phyloP scores from a whole-genome alignment of 2,329 filamentous ascomycete genomes.

The Pseudogymnoascus sp. region DNA sequence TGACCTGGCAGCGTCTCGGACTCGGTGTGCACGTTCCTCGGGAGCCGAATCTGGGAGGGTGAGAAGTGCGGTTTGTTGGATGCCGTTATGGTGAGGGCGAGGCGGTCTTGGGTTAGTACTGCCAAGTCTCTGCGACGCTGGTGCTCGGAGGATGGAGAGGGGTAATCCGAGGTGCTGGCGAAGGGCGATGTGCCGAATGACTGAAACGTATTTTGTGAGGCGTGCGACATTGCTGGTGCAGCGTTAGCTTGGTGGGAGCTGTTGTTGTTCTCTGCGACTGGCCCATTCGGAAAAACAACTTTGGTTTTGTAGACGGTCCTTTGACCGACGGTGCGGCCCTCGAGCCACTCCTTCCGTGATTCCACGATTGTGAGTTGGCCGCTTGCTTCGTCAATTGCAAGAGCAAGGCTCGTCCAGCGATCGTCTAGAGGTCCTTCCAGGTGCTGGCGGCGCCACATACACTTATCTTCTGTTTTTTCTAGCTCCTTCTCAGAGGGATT shows the following conservation, averaged over 20 bases:
- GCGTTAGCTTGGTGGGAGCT: background rate
- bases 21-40: conserved; percentile 39
- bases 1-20: conserved; percentile 27
- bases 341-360: conserved; percentile 58
- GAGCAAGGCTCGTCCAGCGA: conserved; percentile 59
- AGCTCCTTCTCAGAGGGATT: conserved; percentile 32
- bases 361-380: conserved; percentile 56
- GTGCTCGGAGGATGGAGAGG: background rate
- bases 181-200: background rate
- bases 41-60: conserved; percentile 29
- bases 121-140: conserved; percentile 4
- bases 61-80: conserved; percentile 31
- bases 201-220: background rate
- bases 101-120: conserved; percentile 19
- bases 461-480: conserved; percentile 36
- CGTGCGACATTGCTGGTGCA: background rate
- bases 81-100: conserved; percentile 18
- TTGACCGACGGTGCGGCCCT: conserved; percentile 46
- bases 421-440: conserved; percentile 65
- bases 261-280: background rate
- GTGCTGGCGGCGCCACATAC: conserved; percentile 58
- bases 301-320: conserved; percentile 58
- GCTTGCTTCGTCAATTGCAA: conserved; percentile 51
- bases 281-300: conserved; percentile 34
- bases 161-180: background rate